These are phyloP conservation scores for Cutaneotrichosporon sp. DNA, from an alignment of 1,284 basidiomycete genomes.

Conservation along the genomic window DNA sequence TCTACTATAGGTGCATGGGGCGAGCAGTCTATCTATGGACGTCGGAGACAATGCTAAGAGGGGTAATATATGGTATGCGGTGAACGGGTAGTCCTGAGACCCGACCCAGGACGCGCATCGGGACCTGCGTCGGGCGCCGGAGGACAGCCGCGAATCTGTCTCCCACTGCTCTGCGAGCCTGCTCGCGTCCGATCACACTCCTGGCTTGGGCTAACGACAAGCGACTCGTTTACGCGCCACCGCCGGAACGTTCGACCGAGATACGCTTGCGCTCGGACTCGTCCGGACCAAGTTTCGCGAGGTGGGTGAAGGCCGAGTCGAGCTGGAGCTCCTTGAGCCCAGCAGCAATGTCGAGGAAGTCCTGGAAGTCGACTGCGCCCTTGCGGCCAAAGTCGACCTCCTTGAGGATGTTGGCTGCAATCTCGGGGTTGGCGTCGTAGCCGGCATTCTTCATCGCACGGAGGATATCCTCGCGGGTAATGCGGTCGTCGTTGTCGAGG, in stretches of 20 bases:
- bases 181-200: constrained; percentile 14
- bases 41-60: too few species aligned
- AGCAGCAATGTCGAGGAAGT: constrained; percentile 76
- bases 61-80: too few species aligned
- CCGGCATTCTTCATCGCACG: constrained; percentile 45
- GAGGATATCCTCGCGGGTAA: constrained; percentile 43
- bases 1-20: too few species aligned
- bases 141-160: too few species aligned
- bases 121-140: too few species aligned
- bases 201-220: too few species aligned
- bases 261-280: constrained; percentile 49
- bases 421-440: constrained; percentile 48
- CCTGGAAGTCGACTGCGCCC: constrained; percentile 63
- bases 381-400: constrained; percentile 64
- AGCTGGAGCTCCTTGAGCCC: constrained; percentile 68
- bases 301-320: constrained; percentile 55
- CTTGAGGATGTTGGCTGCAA: constrained; percentile 66
- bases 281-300: constrained; percentile 39
- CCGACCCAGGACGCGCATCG: too few species aligned
- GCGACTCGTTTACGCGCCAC: constrained; percentile 58
- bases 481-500: constrained; percentile 47
- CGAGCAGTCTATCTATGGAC: too few species aligned
- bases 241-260: constrained; percentile 77
- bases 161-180: too few species aligned
- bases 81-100: too few species aligned